Base-by-base conservation (phyloP, 768 basidiomycete genomes). In the Macrocybe gigantea region DNA sequence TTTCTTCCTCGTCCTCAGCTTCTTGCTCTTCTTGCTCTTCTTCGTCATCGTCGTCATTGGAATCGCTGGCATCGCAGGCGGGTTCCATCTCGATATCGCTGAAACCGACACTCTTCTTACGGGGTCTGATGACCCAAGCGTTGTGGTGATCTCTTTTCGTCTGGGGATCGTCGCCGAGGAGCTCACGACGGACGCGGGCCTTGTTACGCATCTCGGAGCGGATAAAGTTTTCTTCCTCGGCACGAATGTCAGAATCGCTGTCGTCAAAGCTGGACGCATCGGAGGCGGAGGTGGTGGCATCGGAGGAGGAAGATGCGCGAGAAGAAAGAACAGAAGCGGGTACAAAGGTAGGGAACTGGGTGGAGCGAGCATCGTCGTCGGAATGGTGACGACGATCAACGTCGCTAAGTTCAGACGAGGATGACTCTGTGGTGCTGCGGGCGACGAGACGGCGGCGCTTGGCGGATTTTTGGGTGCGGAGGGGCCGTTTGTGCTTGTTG, bases 71-170 rank as follows among this genome's bases (percentile, higher is more conserved):
- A 54, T 81, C 80, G 30, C 68, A 72, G 47, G 82, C 83, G 36
- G 79, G 69, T 38, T 84, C 83, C 77, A 81, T 82, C 48, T 82
- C 82, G 29, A 67, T 76, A 56, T 81, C 82, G 49, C 78, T 82
- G 5, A 64, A 65, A 29, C 75, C 80, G n/a, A 83, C 83, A 58
- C 85, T 87, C 57, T 72, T 79, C 60, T 82, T 83, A 52, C 86
- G 75, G 8, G 85, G 78, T 32, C 76, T 72, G 46, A 86, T 84
- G 53, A 85, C 73, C 86, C 87, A 88, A 51, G 75, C 75, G 45
- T 77, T 74, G 52, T 73, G 70, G 8, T 61, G 52, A 56, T 56
- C 66, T 52, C 64, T 60, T 55, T 67, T 76, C 55, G 68, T 70
- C 52, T 58, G 63, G 4, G 55, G 58, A 13, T 78, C 75, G 32